Evolutionary conservation across 345 rosid species (phyloP).

Genomic region (Populus tremula): DNA sequence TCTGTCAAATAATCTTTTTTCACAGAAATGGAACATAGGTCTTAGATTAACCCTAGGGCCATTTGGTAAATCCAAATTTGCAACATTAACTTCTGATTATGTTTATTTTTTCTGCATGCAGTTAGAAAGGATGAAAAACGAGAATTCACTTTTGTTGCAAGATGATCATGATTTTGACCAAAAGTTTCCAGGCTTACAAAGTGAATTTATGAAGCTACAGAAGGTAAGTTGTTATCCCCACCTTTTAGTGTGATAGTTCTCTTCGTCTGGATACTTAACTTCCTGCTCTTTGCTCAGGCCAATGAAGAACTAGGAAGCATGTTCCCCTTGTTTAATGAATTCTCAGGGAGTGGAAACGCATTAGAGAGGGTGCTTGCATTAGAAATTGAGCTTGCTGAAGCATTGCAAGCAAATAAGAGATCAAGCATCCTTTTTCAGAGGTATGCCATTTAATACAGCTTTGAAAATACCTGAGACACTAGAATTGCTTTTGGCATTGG

Average conservation of each 20-base stretch:
- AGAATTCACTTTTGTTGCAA: conserved; percentile 58
- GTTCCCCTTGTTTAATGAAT: conserved; percentile 59
- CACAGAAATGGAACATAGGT: not conserved
- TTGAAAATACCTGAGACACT: not conserved
- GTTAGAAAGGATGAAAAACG: conserved; percentile 95
- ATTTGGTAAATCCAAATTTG: not conserved
- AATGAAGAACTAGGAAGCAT: conserved; percentile 77
- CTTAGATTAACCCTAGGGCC: not conserved
- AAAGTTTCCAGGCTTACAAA: conserved; percentile 63
- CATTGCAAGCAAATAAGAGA: conserved; percentile 70
- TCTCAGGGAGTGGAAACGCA: conserved; percentile 58
- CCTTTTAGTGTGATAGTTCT: conserved; percentile 5
- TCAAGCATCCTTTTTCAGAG: conserved; percentile 72
- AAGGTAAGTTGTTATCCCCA: conserved; percentile 45
- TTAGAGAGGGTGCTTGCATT: conserved; percentile 88
- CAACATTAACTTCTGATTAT: not conserved
- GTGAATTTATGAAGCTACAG: conserved; percentile 58
- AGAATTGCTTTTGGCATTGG: not conserved
- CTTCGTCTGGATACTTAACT: conserved; percentile 7
- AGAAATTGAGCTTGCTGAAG: conserved; percentile 89
- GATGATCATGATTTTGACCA: conserved; percentile 45
- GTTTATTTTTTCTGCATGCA: conserved; percentile 27
- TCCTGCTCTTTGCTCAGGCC: conserved; percentile 49
- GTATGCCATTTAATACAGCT: conserved; percentile 29
- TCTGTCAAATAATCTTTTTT: conserved; percentile 4